A percentile compares a stretch with the other conserved stretches of the same genome.
Conservation (phyloP, 768 basidiomycete genomes). For the Rhodotorula kratochvilovae region DNA sequence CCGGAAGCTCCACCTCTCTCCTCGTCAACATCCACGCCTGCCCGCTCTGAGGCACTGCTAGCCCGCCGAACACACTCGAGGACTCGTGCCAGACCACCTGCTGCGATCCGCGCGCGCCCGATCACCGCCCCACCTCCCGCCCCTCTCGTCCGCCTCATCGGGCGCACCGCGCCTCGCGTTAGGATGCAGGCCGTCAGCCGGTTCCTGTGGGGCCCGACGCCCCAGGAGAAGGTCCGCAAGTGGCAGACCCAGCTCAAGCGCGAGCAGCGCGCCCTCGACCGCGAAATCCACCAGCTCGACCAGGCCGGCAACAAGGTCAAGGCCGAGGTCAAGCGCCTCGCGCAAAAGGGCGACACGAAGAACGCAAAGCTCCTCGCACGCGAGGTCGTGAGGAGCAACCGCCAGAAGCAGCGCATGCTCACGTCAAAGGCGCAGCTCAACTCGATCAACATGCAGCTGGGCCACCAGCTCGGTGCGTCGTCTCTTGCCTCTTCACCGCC, state of each 20-base stretch:
- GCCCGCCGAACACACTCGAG: neutral
- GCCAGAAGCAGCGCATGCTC: constrained; percentile 86
- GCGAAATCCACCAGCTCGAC: constrained; percentile 91
- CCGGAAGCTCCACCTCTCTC: neutral
- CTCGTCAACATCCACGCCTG: neutral
- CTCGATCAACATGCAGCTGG: constrained; percentile 81
- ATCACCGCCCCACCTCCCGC: neutral
- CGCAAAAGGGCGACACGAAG: constrained; percentile 83
- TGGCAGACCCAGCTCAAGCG: constrained; percentile 85
- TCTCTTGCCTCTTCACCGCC: neutral
- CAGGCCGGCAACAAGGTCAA: constrained; percentile 73
- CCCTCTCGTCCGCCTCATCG: neutral
- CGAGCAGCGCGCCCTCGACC: constrained; percentile 76
- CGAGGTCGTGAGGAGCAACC: constrained; percentile 90
- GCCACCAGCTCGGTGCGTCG: constrained; percentile 80
- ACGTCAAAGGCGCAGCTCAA: constrained; percentile 88
- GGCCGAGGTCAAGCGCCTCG: constrained; percentile 77
- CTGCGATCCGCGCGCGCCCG: neutral
- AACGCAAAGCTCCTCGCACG: constrained; percentile 84
- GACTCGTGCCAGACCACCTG: neutral
- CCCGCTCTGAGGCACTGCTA: neutral
- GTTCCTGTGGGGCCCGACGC: constrained; percentile 91
- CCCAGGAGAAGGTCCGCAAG: constrained; percentile 82
- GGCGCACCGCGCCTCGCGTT: neutral
- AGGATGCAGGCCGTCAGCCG: constrained; percentile 62